Conservation (phyloP, 805 yeast genomes). For the Spathaspora sp. region DNA sequence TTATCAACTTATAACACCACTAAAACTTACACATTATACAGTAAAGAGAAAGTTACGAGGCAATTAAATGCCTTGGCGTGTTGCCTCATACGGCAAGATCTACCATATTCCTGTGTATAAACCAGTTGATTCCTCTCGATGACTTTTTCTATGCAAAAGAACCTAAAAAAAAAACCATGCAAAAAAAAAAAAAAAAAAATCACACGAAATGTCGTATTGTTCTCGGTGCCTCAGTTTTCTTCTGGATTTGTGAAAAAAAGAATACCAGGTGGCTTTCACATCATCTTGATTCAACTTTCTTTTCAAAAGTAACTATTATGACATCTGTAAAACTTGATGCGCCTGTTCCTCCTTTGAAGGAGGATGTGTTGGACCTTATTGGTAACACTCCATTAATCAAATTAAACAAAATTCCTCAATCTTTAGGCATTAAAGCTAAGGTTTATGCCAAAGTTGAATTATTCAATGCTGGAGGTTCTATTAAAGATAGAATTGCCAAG, state of each 20-base stretch:
- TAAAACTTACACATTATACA: too few relatives aligned
- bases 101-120: not conserved
- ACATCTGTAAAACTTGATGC: not conserved
- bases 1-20: conserved; percentile 29
- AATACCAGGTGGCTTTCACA: not conserved
- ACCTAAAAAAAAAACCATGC: too few relatives aligned
- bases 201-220: not conserved
- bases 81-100: not conserved
- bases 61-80: not conserved
- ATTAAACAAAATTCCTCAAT: conserved; percentile 73
- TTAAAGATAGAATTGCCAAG: conserved; percentile 84
- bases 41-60: too few relatives aligned
- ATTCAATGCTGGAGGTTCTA: conserved; percentile 88
- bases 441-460: conserved; percentile 73
- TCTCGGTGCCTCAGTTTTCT: not conserved
- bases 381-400: conserved; percentile 83
- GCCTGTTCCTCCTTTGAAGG: conserved; percentile 35
- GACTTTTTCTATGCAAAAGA: not conserved
- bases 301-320: not conserved
- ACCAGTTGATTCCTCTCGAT: too few relatives aligned
- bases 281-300: not conserved
- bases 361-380: conserved; percentile 66
- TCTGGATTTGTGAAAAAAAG: not conserved
- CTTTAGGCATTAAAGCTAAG: conserved; percentile 68
- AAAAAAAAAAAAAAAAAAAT: not conserved